These are phyloP conservation scores for Neonectria neomacrospora DNA, from an alignment of 2,329 filamentous ascomycete species.

Conservation along the genomic window DNA sequence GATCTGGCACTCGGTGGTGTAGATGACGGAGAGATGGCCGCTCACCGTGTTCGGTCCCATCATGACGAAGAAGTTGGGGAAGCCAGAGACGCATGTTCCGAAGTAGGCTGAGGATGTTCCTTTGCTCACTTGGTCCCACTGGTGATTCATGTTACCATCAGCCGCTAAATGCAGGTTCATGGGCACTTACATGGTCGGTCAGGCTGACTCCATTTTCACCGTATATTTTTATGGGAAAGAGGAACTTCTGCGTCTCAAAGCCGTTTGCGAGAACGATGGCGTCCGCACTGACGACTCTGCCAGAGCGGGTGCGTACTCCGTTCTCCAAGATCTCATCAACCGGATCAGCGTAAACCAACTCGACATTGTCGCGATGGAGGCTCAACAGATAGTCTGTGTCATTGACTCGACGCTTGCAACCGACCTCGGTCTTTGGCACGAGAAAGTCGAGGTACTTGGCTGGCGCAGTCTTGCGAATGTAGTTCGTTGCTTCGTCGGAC, in stretches of 20 bases:
- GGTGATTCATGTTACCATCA: conserved; percentile 38
- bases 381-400: conserved; percentile 49
- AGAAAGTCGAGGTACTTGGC: conserved; percentile 46
- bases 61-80: conserved; percentile 56
- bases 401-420: conserved; percentile 51
- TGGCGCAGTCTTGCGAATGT: conserved; percentile 43
- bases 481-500: conserved; percentile 34
- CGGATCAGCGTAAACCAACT: conserved; percentile 40
- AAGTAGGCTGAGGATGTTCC: conserved; percentile 54
- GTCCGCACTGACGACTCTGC: conserved; percentile 39
- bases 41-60: conserved; percentile 53
- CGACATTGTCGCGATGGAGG: conserved; percentile 45
- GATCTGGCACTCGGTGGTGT: conserved; percentile 63
- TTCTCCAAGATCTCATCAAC: conserved; percentile 28
- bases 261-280: conserved; percentile 60
- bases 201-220: conserved; percentile 54
- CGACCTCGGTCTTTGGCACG: conserved; percentile 48
- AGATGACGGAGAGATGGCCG: conserved; percentile 62
- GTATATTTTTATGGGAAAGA: conserved; percentile 59
- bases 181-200: conserved; percentile 53
- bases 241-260: conserved; percentile 58
- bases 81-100: conserved; percentile 59
- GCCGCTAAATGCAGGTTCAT: fast-evolving
- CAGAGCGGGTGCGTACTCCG: conserved; percentile 33
- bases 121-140: conserved; percentile 41